A percentile compares a stretch with the other conserved stretches of the same genome.
phyloP scores from a whole-genome alignment of 345 rosid genomes.

The Brassica incana region DNA sequence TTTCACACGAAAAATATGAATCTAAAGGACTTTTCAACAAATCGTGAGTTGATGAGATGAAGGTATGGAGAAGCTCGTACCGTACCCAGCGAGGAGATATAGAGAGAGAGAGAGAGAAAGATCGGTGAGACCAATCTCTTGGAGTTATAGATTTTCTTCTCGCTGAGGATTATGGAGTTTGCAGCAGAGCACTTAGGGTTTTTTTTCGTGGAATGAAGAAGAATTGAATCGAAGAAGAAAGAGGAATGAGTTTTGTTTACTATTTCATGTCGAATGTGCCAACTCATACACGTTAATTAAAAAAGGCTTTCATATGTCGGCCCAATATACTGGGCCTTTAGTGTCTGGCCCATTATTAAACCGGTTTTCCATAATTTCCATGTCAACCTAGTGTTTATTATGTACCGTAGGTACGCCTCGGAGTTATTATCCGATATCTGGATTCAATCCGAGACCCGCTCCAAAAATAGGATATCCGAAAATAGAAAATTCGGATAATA shows the following conservation, averaged over 20 bases:
- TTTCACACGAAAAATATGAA: neutral
- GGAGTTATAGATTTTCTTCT: conserved; percentile 20
- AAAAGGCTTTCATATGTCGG: neutral
- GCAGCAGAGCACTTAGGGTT: neutral
- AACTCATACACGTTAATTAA: conserved; percentile 6
- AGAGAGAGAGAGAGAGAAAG: neutral
- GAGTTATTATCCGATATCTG: too few relatives aligned
- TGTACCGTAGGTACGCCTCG: too few relatives aligned
- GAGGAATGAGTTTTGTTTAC: conserved; percentile 25
- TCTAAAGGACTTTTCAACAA: neutral
- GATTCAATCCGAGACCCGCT: too few relatives aligned
- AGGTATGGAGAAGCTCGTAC: neutral
- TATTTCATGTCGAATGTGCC: conserved; percentile 25
- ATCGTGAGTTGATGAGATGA: neutral
- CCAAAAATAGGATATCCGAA: too few relatives aligned
- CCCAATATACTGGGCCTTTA: neutral
- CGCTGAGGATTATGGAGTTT: conserved; percentile 12
- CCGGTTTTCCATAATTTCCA: neutral
- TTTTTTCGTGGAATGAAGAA: conserved; percentile 20
- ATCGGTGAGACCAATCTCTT: neutral
- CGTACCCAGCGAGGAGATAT: conserved; percentile 28
- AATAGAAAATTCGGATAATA: too few relatives aligned
- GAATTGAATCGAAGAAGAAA: conserved; percentile 11
- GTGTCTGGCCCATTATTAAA: conserved; percentile 12
- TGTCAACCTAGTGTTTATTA: too few relatives aligned